These are phyloP conservation scores for Oemleria cerasiformis DNA, from an alignment of 306 rosid genomes.

Conservation along the genomic window DNA sequence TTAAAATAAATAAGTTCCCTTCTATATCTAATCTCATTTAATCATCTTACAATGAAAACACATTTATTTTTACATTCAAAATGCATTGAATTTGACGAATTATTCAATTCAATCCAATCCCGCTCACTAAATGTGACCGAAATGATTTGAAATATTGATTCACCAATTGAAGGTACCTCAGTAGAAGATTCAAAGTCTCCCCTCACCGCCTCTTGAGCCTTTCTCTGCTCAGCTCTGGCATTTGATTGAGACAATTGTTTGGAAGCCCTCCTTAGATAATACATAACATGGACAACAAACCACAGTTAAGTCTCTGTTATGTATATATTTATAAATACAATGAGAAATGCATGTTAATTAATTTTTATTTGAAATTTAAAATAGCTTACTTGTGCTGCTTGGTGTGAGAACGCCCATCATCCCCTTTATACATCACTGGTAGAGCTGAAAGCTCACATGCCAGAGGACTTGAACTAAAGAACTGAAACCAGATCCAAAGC, in stretches of 20 bases:
- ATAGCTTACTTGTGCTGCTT: constrained; percentile 32
- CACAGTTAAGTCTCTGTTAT: constrained; percentile 7
- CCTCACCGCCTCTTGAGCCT: constrained; percentile 17
- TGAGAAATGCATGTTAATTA: neutral
- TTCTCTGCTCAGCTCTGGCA: constrained; percentile 13
- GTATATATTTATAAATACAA: neutral
- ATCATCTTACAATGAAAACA: too few species aligned
- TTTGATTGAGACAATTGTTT: constrained; percentile 32
- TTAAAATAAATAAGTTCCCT: too few species aligned
- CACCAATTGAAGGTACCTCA: constrained; percentile 33
- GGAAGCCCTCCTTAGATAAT: constrained; percentile 33
- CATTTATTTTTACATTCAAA: too few species aligned
- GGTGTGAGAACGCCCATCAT: constrained; percentile 23
- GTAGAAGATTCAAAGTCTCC: constrained; percentile 30
- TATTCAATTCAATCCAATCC: too few species aligned
- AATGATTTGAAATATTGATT: too few species aligned
- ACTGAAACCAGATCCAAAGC: constrained; percentile 26
- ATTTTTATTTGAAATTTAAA: constrained; percentile 1
- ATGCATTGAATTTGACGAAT: too few species aligned
- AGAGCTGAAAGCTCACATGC: constrained; percentile 39
- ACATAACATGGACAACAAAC: constrained; percentile 21
- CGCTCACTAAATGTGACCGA: too few species aligned
- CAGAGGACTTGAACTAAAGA: constrained; percentile 39
- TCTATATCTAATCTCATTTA: too few species aligned
- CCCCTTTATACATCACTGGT: constrained; percentile 27